Base-by-base conservation (phyloP, 768 basidiomycete genomes). In the Lactarius deliciosus region DNA sequence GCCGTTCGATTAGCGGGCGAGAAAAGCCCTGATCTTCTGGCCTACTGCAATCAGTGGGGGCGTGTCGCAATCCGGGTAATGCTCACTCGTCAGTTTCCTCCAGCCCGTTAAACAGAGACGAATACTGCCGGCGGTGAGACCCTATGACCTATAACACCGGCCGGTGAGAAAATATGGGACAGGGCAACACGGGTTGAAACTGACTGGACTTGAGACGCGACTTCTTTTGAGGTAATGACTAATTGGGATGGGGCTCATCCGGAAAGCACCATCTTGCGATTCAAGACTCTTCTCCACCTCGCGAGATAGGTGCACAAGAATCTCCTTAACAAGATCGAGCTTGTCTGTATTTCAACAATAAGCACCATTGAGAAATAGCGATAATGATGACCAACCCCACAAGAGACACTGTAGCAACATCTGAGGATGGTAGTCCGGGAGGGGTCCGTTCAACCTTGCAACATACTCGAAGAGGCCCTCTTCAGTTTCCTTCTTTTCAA, bases 341-440 rank as follows among this genome's bases (percentile, higher is more conserved):
- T 96, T 96, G 45, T 88, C 94, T 96, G 73, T 8, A 56, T 15
- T 43, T 34, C 22, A 1, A 34, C 40, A 57, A 64, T 68, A 8
- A 53, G 60, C 10, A 20, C 13, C 28, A 20, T 20, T 25, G 13
- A 36, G 11, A 54, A 32, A 45, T 10, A 10, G 66, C 45, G 41
- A 53, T 41, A 45, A 53, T 32, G 43, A 55, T 25, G 57, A 74
- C 85, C 64, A 71, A 96, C 96, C 90, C 95, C 94, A 96, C 9
- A 97, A 78, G 63, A 98, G 79, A 74, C 94, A 96, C 73, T 98
- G 96, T 15, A 95, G 77, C 20, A 98, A 75, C 83, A 96, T 89
- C 73, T 96, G 93, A 4, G 96, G 96, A 77, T 98, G 94, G 75
- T 92, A 95, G 75, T 97, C 92, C 20, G 87, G 85, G 41, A 98